A percentile compares a stretch with the other conserved stretches of the same genome.
Conservation (phyloP, 768 basidiomycete genomes). For the Podaxis sp. region DNA sequence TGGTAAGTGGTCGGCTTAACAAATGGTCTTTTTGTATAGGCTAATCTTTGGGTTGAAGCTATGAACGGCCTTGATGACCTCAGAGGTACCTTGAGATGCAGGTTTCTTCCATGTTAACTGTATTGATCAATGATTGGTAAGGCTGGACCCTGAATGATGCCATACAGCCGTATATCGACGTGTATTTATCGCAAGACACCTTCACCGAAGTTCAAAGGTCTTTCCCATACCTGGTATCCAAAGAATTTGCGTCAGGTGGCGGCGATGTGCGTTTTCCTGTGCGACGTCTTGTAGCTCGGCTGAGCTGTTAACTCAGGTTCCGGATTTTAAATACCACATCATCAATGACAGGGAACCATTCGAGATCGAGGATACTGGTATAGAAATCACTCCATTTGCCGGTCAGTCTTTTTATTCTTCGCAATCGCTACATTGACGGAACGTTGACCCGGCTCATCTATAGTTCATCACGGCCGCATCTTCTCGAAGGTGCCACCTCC, state of each 20-base stretch:
- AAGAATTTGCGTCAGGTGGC: conserved; percentile 73
- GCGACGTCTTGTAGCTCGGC: neutral
- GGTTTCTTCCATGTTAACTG: neutral
- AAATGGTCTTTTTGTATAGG: neutral
- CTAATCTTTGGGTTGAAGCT: conserved; percentile 33
- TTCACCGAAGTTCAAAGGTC: conserved; percentile 61
- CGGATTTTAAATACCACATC: conserved; percentile 80
- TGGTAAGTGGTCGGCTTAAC: conserved; percentile 28
- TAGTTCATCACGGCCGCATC: conserved; percentile 73
- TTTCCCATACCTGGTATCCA: conserved; percentile 80
- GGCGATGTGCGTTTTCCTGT: conserved; percentile 52
- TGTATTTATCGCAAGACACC: conserved; percentile 66
- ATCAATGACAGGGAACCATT: conserved; percentile 67
- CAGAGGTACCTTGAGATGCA: conserved; percentile 44
- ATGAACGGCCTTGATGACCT: conserved; percentile 91
- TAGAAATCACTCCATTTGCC: conserved; percentile 60
- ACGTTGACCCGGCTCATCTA: neutral
- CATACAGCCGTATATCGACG: conserved; percentile 70
- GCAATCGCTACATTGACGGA: neutral
- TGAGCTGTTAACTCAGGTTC: conserved; percentile 45
- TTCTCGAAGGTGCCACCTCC: conserved; percentile 41
- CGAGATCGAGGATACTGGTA: conserved; percentile 59
- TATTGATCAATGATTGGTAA: conserved; percentile 21
- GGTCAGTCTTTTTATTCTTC: conserved; percentile 34
- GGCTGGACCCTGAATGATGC: conserved; percentile 68